Evolutionary conservation across 2,329 filamentous ascomycete genomes (phyloP).

Genomic region (Aciculosporium take): DNA sequence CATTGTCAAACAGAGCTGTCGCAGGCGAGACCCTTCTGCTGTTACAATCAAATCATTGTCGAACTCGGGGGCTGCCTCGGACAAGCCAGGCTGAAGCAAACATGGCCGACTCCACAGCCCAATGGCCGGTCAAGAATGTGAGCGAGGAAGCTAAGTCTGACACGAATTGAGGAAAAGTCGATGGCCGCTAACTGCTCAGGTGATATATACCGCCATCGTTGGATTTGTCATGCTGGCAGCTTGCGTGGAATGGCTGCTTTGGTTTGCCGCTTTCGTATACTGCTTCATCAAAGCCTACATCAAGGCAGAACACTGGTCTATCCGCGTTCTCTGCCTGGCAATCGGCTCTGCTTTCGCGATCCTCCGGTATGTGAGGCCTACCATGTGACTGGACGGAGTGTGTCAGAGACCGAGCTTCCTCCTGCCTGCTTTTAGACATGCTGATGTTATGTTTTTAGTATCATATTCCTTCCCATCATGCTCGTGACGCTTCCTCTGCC

Average conservation of each 20-base stretch:
- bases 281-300: constrained; percentile 76
- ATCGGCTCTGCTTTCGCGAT: constrained; percentile 61
- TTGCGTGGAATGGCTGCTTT: constrained; percentile 84
- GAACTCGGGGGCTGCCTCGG: neutral
- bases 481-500: constrained; percentile 81
- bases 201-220: constrained; percentile 71
- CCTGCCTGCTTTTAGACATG: neutral
- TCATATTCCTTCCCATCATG: constrained; percentile 87
- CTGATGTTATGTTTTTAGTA: constrained; percentile 29
- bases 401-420: neutral
- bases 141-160: constrained; percentile 8
- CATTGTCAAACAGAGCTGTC: neutral
- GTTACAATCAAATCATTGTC: neutral
- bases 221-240: constrained; percentile 72
- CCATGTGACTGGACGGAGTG: neutral
- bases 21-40: neutral
- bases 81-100: constrained; percentile 3
- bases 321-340: constrained; percentile 60
- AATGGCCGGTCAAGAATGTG: constrained; percentile 37
- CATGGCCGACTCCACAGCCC: constrained; percentile 26
- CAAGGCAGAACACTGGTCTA: constrained; percentile 81
- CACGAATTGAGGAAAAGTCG: neutral
- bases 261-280: constrained; percentile 87
- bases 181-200: constrained; percentile 34
- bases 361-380: constrained; percentile 45